Evolutionary conservation across 2,329 filamentous ascomycete genomes (phyloP), one percentile per base, ranked within the genome.

Genomic region (Dothideomycetes sp.): DNA sequence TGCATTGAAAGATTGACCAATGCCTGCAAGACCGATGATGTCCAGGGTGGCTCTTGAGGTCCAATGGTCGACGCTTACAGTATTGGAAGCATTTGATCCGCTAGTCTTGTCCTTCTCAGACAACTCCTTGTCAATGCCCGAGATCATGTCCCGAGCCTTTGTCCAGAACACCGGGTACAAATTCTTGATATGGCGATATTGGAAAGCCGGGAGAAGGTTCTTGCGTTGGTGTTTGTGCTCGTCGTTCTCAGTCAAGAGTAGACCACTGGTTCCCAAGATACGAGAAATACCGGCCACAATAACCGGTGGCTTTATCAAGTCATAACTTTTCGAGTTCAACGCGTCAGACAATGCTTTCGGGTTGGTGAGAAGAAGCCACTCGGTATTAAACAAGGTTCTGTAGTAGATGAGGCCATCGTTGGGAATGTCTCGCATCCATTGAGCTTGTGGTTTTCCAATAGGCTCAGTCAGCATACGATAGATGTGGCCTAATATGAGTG

Each of bases 101-200:
- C 43, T 4, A 23, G 36, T n/a, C 36, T 13, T 6, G 40, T 25
- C 4, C 39, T 41, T n/a, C 50, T 52, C 6, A 66, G 51, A 52
- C 18, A 40, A 17, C 4, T 40, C 37, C 30, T 44, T 33, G 12
- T 43, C 29, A 1, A 62, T 45, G 19, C 48, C 50, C 15, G 53
- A 44, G 5, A 57, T 49, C 53, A 68, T 55, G 43, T 70, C 67
- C 5, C 55, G 25, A 1, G 80, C 74, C 62, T 93, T 94, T 15
- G 63, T 53, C 86, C 86, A 94, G 60, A 95, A 94, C 5, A 82
- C 64, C 0, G 85, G 81, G 52, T 93, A 91, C 11, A 94, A 65
- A 45, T 89, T 74, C 56, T 91, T 93, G 57, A 94, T 69, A 53
- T 93, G 84, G 16, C 86, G 75, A 55, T 85, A 93, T n/a, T 78